Percentiles rank a stretch among this genome's conserved stretches.
These are phyloP conservation scores for Trichaptum fuscoviolaceum DNA, from an alignment of 768 basidiomycete species.

Conservation along the genomic window DNA sequence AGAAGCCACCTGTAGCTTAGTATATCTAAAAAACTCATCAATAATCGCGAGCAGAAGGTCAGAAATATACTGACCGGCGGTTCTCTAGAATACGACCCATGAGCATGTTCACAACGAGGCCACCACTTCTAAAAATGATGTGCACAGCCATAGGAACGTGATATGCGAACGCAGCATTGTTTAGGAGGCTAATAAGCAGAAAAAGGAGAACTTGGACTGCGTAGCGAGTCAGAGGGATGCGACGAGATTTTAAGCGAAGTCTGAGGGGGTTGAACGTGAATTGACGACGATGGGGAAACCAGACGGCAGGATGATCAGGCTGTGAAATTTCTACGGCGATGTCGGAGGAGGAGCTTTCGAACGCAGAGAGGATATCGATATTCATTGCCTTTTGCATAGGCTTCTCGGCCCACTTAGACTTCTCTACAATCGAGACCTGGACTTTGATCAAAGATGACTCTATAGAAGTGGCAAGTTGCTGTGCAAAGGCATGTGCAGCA, in stretches of 20 bases:
- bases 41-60: conserved; percentile 12
- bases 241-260: conserved; percentile 49
- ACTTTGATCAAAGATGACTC: background rate
- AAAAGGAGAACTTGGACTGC: conserved; percentile 78
- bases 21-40: conserved; percentile 45
- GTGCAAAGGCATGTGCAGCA: background rate
- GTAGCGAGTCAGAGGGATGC: conserved; percentile 70
- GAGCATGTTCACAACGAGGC: conserved; percentile 77
- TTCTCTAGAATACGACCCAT: conserved; percentile 65
- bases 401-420: background rate
- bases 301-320: conserved; percentile 13
- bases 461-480: conserved; percentile 1
- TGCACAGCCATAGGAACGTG: conserved; percentile 87
- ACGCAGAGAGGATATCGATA: background rate
- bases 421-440: background rate
- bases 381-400: background rate
- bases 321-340: conserved; percentile 2
- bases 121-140: conserved; percentile 90
- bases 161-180: conserved; percentile 89
- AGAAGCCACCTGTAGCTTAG: conserved; percentile 56
- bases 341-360: background rate
- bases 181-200: conserved; percentile 72
- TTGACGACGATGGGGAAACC: conserved; percentile 8
- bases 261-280: conserved; percentile 3
- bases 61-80: conserved; percentile 45